phyloP scores from a whole-genome alignment of 129 eudicot genomes.

The Oenanthe sinensis region DNA sequence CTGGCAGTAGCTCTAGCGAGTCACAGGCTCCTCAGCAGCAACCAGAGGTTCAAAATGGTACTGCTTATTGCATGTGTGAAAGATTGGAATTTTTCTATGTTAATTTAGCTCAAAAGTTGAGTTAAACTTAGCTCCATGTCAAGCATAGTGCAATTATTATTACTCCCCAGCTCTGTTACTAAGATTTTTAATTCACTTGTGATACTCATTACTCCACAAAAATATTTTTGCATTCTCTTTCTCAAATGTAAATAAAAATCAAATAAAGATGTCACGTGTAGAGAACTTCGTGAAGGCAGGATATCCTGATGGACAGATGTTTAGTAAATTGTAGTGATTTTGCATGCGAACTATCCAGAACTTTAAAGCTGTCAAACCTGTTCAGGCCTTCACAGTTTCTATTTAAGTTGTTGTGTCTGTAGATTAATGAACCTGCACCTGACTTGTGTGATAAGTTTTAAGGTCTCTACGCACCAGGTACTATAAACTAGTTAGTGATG shows the following conservation, averaged over 20 bases:
- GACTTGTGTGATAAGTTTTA: not conserved
- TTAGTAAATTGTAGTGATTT: not conserved
- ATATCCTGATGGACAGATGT: not conserved
- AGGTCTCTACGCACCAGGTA: not conserved
- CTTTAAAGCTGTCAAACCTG: not conserved
- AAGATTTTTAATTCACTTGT: not conserved
- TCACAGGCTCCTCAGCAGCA: not conserved
- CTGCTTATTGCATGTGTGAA: not conserved
- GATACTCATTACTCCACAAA: not conserved
- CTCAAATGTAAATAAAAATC: not conserved
- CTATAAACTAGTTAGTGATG: not conserved
- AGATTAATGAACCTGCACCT: not conserved
- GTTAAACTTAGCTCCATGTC: not conserved
- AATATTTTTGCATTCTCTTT: not conserved
- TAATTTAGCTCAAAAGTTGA: not conserved
- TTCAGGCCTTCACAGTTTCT: not conserved
- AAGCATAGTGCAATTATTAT: not conserved
- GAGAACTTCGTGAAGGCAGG: not conserved
- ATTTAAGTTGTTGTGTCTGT: not conserved
- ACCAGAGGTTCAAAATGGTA: conserved; percentile 2
- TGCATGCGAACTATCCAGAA: not conserved
- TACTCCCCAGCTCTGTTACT: not conserved
- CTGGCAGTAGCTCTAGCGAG: conserved; percentile 8
- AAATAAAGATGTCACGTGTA: not conserved
- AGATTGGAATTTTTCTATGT: not conserved